Conservation (phyloP, 192 early-diverging fungal genomes). For the Geranomyces michiganensis region DNA sequence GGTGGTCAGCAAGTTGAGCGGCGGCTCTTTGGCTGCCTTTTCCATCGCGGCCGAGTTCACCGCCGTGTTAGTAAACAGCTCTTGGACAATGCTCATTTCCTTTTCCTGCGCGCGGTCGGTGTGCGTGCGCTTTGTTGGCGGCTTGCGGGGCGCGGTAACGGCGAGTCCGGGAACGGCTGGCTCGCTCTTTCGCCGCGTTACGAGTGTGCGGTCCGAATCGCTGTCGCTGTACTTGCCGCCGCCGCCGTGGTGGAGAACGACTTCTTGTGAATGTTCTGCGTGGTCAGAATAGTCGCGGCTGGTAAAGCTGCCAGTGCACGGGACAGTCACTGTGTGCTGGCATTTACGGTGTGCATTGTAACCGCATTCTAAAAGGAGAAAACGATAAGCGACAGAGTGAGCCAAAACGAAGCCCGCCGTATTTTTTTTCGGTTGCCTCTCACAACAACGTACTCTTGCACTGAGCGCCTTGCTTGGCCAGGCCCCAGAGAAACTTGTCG, state of each 20-base stretch:
- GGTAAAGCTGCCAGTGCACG: slow-evolving; percentile 25
- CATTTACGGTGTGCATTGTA: slow-evolving; percentile 59
- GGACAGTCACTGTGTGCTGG: slow-evolving; percentile 24
- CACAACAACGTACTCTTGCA: slow-evolving; percentile 43
- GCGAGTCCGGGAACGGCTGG: slow-evolving; percentile 17
- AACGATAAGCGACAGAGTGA: background rate
- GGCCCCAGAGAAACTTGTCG: slow-evolving; percentile 71
- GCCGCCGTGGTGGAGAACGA: background rate
- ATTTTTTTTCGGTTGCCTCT: background rate
- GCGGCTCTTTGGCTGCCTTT: slow-evolving; percentile 49
- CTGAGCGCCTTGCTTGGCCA: slow-evolving; percentile 65
- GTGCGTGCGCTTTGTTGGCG: slow-evolving; percentile 25
- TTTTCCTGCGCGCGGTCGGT: slow-evolving; percentile 3
- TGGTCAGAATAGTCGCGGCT: slow-evolving; percentile 12
- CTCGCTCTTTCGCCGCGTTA: slow-evolving; percentile 14
- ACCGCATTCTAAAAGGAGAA: slow-evolving; percentile 20
- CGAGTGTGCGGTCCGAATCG: background rate
- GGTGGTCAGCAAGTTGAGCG: slow-evolving; percentile 67
- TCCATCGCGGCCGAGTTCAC: slow-evolving; percentile 41
- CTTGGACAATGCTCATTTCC: slow-evolving; percentile 34
- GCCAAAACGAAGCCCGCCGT: background rate
- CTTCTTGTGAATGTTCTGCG: background rate
- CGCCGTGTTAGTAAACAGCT: slow-evolving; percentile 53
- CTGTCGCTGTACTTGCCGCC: slow-evolving; percentile 1
- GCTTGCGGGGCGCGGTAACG: slow-evolving; percentile 20